Percentiles rank a stretch among this genome's conserved stretches.
Conservation (phyloP, 2,329 filamentous ascomycete species). For the Aspergillus chevalieri region DNA sequence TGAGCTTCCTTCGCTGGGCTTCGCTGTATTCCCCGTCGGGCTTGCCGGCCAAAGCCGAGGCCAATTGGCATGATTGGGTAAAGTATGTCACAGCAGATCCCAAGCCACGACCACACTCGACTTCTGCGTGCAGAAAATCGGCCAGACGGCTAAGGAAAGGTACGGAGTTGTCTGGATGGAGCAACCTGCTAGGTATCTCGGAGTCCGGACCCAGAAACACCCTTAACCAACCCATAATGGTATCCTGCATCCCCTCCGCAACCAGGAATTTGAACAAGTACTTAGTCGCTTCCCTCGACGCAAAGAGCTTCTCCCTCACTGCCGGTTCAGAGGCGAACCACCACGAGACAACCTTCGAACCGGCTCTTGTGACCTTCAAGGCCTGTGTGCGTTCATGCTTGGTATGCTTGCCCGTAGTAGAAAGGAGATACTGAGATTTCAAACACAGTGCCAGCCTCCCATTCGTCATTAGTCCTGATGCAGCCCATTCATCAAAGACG, state of each 20-base stretch:
- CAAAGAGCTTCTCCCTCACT: slow-evolving; percentile 25
- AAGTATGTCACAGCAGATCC: slow-evolving; percentile 26
- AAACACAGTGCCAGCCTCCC: slow-evolving; percentile 24
- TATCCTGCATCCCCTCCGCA: slow-evolving; percentile 29
- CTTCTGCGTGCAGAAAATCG: slow-evolving; percentile 29
- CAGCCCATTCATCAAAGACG: slow-evolving; percentile 33
- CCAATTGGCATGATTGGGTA: slow-evolving; percentile 19
- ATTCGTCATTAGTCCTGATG: slow-evolving; percentile 29
- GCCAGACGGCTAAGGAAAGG: slow-evolving; percentile 22
- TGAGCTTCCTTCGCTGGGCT: slow-evolving; percentile 14
- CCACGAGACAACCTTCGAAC: slow-evolving; percentile 33
- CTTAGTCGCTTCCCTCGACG: slow-evolving; percentile 16
- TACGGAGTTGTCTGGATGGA: background rate
- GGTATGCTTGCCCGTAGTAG: slow-evolving; percentile 10
- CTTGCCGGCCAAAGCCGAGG: slow-evolving; percentile 8
- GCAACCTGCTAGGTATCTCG: slow-evolving; percentile 14
- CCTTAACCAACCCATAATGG: slow-evolving; percentile 30
- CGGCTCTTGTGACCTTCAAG: slow-evolving; percentile 30
- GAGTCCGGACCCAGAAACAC: slow-evolving; percentile 23
- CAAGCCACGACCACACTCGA: slow-evolving; percentile 27
- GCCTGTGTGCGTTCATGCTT: slow-evolving; percentile 16
- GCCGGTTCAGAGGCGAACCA: slow-evolving; percentile 33
- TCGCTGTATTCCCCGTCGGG: slow-evolving; percentile 1
- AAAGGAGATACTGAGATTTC: slow-evolving; percentile 26
- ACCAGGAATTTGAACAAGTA: slow-evolving; percentile 35